Evolutionary conservation across 2,329 filamentous ascomycete genomes (phyloP), one percentile per base, ranked within the genome.

Genomic region (Celoporthe dispersa): DNA sequence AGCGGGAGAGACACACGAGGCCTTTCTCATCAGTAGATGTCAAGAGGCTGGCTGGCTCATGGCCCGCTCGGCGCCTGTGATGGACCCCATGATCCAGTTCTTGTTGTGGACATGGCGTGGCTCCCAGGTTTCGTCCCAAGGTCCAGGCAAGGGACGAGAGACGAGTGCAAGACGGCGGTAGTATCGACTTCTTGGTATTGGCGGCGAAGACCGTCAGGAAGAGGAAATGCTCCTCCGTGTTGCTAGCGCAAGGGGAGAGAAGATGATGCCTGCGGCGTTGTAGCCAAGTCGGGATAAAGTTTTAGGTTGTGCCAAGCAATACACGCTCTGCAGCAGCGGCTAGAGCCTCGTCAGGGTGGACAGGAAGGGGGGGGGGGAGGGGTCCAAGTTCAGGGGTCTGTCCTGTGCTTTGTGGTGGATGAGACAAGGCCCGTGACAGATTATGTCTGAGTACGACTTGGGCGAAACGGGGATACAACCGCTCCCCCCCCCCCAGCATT

Each of bases 361-460:
- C 14, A 19, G 4, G 44, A 41, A 60, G 22, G 62, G 67, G 51
- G 14, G 11, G 44, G 44, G 67, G 51, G 14, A n/a, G 44, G 44
- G 44, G 44, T 48, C 44, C 22, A 6, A 22, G 44, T n/a, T n/a
- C 44, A 48, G 44, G 44, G 44, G 44, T 44, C 41, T 44, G 44
- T n/a, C 44, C 31, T 22, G 48, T 19, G 53, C 28, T 44, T 33
- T 53, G 59, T 41, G 61, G 33, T 48, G 33, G 44, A 64, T 73
- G 70, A 71, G 70, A 71, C 70, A 64, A 51, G 70, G 66, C 67
- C 68, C 68, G 70, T 66, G 70, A 71, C 70, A 60, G 65, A 60
- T 70, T 39, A 55, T 70, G 71, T 73, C 65, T 63, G 70, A 73
- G 71, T 59, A 41, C 55, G 62, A 39, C 55, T 64, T 68, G 64